These are phyloP conservation scores for Oryza officinalis DNA, from an alignment of 176 grass and related monocot genomes.

Conservation along the genomic window DNA sequence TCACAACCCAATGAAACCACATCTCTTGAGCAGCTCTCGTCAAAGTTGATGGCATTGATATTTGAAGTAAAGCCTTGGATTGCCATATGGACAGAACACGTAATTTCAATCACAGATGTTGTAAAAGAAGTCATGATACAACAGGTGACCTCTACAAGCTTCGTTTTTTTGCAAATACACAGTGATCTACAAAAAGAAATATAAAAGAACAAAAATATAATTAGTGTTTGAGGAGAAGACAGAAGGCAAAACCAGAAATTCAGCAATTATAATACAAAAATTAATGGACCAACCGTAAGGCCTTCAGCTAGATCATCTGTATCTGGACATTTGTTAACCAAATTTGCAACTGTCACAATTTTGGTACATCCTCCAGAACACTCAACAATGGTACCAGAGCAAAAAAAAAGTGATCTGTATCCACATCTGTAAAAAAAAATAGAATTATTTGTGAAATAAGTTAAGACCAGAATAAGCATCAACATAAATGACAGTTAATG, in stretches of 20 bases:
- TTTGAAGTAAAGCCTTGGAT: not conserved
- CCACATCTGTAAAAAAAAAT: too few relatives aligned
- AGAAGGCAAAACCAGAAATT: not conserved
- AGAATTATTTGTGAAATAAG: too few relatives aligned
- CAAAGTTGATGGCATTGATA: not conserved
- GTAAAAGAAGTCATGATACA: not conserved
- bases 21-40: not conserved
- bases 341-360: slow-evolving; percentile 25
- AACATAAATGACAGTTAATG: not conserved
- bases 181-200: slow-evolving; percentile 1
- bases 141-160: not conserved
- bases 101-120: slow-evolving; percentile 7
- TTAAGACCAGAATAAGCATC: not conserved
- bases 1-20: slow-evolving; percentile 16
- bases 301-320: not conserved
- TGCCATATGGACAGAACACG: not conserved
- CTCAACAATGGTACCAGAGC: not conserved
- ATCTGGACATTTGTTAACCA: not conserved
- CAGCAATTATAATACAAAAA: not conserved
- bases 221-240: not conserved
- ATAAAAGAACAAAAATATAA: not conserved
- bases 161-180: not conserved
- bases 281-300: not conserved
- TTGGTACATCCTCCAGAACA: not conserved
- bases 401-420: not conserved